phyloP scores from a whole-genome alignment of 306 rosid species.

The Neltuma alba region DNA sequence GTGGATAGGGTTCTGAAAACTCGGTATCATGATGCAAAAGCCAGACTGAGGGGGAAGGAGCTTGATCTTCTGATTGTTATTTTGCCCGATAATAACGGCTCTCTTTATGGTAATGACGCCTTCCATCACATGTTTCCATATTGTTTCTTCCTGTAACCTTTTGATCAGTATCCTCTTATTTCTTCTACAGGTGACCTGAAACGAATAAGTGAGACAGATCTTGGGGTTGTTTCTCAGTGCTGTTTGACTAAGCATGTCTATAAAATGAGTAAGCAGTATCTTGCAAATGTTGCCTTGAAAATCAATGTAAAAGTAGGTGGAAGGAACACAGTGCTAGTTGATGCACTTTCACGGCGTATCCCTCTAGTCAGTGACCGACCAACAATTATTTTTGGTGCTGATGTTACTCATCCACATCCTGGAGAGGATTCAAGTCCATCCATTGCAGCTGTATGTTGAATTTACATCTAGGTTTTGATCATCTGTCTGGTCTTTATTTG shows the following conservation, averaged over 20 bases:
- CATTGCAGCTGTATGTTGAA: slow-evolving; percentile 79
- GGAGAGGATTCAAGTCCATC: slow-evolving; percentile 99
- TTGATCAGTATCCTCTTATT: not conserved
- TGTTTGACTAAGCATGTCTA: slow-evolving; percentile 87
- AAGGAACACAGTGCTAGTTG: slow-evolving; percentile 86
- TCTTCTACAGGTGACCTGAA: slow-evolving; percentile 75
- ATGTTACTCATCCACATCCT: slow-evolving; percentile 95
- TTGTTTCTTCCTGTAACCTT: not conserved
- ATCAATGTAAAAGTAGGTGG: slow-evolving; percentile 98
- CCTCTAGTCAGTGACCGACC: slow-evolving; percentile 93
- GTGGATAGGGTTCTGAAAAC: slow-evolving; percentile 82
- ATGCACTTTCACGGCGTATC: slow-evolving; percentile 83
- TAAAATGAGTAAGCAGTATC: slow-evolving; percentile 80
- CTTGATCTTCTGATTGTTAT: slow-evolving; percentile 83
- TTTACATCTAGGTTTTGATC: not conserved
- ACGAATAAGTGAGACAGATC: slow-evolving; percentile 93
- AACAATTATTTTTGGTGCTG: slow-evolving; percentile 96
- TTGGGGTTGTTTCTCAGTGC: slow-evolving; percentile 93
- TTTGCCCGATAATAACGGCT: slow-evolving; percentile 92
- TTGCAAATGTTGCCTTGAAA: slow-evolving; percentile 88
- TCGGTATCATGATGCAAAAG: slow-evolving; percentile 65
- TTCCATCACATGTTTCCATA: not conserved
- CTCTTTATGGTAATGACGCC: slow-evolving; percentile 72
- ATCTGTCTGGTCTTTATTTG: not conserved
- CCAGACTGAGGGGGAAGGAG: slow-evolving; percentile 65